Evolutionary conservation across 2,329 filamentous ascomycete species (phyloP), one percentile per base, ranked within the genome.

Genomic region (Fusarium aywerte): DNA sequence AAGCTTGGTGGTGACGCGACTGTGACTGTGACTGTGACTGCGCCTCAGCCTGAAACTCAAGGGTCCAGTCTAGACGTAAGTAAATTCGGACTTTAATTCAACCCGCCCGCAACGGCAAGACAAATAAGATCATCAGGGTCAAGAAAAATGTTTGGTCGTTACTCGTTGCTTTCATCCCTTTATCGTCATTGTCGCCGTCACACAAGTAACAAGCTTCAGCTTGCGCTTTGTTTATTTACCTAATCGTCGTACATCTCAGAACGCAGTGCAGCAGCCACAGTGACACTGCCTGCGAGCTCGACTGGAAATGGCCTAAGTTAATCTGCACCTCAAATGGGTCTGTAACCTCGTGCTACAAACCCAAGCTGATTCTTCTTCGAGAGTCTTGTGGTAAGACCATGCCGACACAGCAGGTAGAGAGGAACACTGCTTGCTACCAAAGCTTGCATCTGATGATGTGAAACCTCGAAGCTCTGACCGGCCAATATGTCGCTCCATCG

Each of bases 41-140:
- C 27, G 47, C 50, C 40, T 65, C 65, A 68, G 50, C 61, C 55
- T 67, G 65, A 67, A 67, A 67, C 64, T 44, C 45, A 67, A 65
- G 50, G 64, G 64, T 67, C 65, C 55, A 68, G 51, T 60, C 40
- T n/a, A n/a, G n/a, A n/a, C n/a, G n/a, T n/a, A n/a, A n/a, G 45
- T 35, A 40, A 63, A 45, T 62, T 33, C 27, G 39, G 59, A 44
- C 63, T 52, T 65, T 61, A 48, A 51, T 52, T 60, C 44, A 50
- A 58, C 42, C 35, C 48, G 31, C 23, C 32, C 29, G 16, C 29
- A 16, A 40, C 32, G 39, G 33, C 45, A 60, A 36, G 7, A n/a
- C n/a, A n/a, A n/a, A n/a, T n/a, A n/a, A 65, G 16, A 61, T 44
- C 51, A 63, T 44, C 42, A 62, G 58, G 44, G 38, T 21, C 36